These are phyloP conservation scores for Candida glucosophila DNA, from an alignment of 1,139 yeast genomes.

Conservation along the genomic window DNA sequence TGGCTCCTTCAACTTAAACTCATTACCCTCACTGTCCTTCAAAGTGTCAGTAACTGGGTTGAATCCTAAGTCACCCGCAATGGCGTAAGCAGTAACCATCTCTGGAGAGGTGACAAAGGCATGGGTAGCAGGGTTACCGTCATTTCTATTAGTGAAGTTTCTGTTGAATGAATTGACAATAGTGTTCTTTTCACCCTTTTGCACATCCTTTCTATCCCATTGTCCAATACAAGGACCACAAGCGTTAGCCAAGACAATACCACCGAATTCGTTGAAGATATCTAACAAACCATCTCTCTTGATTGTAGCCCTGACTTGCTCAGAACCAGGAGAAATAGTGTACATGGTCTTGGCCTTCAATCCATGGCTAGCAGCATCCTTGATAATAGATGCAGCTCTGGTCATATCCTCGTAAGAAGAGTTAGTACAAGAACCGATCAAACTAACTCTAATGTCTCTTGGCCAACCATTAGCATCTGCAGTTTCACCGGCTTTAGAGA, in stretches of 20 bases:
- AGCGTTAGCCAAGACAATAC: conserved; percentile 93
- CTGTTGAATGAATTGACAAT: conserved; percentile 98
- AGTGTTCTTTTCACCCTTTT: conserved; percentile 97
- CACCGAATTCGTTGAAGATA: conserved; percentile 89
- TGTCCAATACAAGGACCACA: conserved; percentile 99
- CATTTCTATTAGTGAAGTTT: conserved; percentile 98
- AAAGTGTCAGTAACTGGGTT: conserved; percentile 95
- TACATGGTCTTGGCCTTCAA: conserved; percentile 82
- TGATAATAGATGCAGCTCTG: conserved; percentile 89
- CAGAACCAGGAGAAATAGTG: conserved; percentile 98
- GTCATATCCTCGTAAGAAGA: conserved; percentile 98
- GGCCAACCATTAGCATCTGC: conserved; percentile 93
- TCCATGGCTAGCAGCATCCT: conserved; percentile 88
- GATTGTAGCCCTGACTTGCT: conserved; percentile 97
- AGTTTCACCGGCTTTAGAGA: conserved; percentile 85
- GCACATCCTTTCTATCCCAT: conserved; percentile 97
- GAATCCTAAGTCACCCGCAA: conserved; percentile 96
- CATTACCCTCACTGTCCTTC: conserved; percentile 91
- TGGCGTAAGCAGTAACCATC: conserved; percentile 91
- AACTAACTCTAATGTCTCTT: conserved; percentile 84
- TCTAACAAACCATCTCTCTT: conserved; percentile 94
- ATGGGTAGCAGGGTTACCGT: conserved; percentile 97
- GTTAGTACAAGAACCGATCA: conserved; percentile 99
- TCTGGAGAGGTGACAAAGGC: conserved; percentile 99
- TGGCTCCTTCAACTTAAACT: conserved; percentile 88